Evolutionary conservation across 2,329 filamentous ascomycete species (phyloP).

Genomic region (Albophoma yamanashiensis): DNA sequence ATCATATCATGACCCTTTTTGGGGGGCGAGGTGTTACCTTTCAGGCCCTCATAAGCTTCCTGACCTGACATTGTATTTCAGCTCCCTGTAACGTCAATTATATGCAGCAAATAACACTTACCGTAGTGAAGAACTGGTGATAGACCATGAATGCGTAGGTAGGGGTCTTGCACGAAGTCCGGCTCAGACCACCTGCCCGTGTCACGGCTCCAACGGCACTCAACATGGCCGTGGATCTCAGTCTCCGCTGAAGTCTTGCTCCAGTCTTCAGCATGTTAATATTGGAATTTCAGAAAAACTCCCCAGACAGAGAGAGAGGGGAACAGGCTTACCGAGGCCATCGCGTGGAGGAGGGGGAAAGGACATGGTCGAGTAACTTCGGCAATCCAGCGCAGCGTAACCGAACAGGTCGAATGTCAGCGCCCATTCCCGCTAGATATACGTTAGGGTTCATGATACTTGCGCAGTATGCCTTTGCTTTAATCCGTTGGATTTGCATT

Average conservation of each 20-base stretch:
- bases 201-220: constrained; percentile 1
- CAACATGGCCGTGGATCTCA: neutral
- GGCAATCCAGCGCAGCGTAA: neutral
- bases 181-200: constrained; percentile 1
- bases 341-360: neutral
- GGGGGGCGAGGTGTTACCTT: neutral
- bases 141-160: constrained; percentile 2
- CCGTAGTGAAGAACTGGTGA: constrained; percentile 4
- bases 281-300: neutral
- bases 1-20: neutral
- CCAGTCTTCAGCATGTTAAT: neutral
- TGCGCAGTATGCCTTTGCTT: too few species aligned
- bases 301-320: neutral
- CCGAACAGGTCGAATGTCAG: neutral
- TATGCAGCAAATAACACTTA: neutral
- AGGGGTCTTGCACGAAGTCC: constrained; percentile 1
- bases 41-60: constrained; percentile 4
- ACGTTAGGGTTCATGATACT: neutral
- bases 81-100: neutral
- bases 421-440: neutral
- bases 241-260: neutral
- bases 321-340: neutral
- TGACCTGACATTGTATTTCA: neutral
- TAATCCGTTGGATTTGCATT: neutral
- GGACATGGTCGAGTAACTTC: neutral